A percentile compares a stretch with the other conserved stretches of the same genome.
phyloP scores from a whole-genome alignment of 2,329 filamentous ascomycete species.

The Aspergillus ustus region DNA sequence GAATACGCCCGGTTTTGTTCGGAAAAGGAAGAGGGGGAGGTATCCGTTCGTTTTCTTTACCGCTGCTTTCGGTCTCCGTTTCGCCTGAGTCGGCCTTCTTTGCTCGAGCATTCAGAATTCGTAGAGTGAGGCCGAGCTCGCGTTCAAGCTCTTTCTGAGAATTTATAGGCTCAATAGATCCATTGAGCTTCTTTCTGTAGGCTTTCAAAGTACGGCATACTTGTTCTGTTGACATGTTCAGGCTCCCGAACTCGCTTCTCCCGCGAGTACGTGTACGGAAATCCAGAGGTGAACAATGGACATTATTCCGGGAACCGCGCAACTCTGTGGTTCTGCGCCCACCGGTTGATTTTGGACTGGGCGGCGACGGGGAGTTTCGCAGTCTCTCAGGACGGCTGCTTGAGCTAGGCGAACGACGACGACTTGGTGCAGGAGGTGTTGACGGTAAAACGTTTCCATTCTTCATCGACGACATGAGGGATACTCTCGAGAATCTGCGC shows the following conservation, averaged over 20 bases:
- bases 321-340: constrained; percentile 34
- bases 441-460: constrained; percentile 34
- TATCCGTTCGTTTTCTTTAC: constrained; percentile 40
- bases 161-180: constrained; percentile 54
- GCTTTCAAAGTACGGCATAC: constrained; percentile 61
- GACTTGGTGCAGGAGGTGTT: constrained; percentile 36
- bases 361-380: constrained; percentile 46
- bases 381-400: constrained; percentile 31
- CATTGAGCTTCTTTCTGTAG: constrained; percentile 63
- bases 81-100: constrained; percentile 33
- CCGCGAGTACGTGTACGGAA: constrained; percentile 53
- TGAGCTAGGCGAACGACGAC: constrained; percentile 37
- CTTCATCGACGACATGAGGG: constrained; percentile 47
- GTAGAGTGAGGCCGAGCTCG: constrained; percentile 56
- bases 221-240: constrained; percentile 61
- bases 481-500: constrained; percentile 59
- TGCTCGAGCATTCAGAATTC: constrained; percentile 36
- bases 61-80: constrained; percentile 45
- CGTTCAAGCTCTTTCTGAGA: constrained; percentile 60
- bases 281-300: constrained; percentile 55
- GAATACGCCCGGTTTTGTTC: constrained; percentile 31
- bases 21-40: constrained; percentile 28
- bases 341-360: constrained; percentile 40
- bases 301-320: constrained; percentile 37
- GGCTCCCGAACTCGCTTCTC: constrained; percentile 50